Evolutionary conservation across 1,139 yeast genomes (phyloP), one percentile per base, ranked within the genome.

Genomic region (Pichia sp.): DNA sequence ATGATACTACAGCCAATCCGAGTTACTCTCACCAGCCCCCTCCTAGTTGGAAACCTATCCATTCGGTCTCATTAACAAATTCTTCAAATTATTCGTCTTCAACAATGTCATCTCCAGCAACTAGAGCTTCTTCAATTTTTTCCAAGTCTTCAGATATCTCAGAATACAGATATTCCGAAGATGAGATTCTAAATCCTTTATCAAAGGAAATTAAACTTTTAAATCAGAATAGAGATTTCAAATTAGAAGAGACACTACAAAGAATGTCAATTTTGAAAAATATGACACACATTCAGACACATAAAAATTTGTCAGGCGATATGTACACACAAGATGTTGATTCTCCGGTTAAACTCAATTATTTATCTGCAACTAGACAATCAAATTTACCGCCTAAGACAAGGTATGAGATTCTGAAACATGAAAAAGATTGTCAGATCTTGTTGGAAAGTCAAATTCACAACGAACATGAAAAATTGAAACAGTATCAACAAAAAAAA

Each of bases 371-470:
- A 32, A 82, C 89, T 0, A 68, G 92, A 44, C 90, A 86, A 16
- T 66, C 74, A 0, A 77, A 81, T 70, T 64, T 84, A 39, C 90
- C 92, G 1, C 88, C 89, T 29, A 84, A 84, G 62, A 65, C 76
- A 23, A 61, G 66, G 13, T 64, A 67, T 24, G 90, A 84, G 57
- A 76, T 76, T 40, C 53, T 63, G 40, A 75, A 73, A 52, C 92
- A 84, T 60, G 70, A 77, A 48, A 66, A 65, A 41, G 82, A 81
- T 59, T 80, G 77, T 44, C 77, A 79, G 50, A 59, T 64, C 39
- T 59, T 84, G 46, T 64, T 82, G 46, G 68, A 70, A 45, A 65
- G 67, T n/a, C 81, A 84, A 2, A 59, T 77, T 4, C 59, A 65
- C 27, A 58, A 62, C 29, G 80, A 76, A 55, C 55, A 71, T 55